Evolutionary conservation across 2,329 filamentous ascomycete species (phyloP), one percentile per base, ranked within the genome.

Genomic region (Thermothelomyces thermophilus): DNA sequence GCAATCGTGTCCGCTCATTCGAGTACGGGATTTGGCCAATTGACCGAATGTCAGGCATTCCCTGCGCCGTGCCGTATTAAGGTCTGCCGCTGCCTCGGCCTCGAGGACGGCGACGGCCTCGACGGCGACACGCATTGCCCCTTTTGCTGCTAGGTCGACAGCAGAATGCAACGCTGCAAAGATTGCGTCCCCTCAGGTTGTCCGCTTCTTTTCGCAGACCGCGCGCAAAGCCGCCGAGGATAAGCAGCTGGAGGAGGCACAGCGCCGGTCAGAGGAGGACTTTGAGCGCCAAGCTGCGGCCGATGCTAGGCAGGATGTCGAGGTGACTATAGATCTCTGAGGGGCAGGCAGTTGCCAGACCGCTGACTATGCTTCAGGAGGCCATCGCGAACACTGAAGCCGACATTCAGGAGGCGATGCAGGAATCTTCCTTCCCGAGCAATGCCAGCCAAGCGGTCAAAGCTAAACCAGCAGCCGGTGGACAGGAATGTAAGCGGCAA

Each of bases 161-260:
- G 26, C 31, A 10, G 33, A 36, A 17, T 41, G 34, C 41, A 53
- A 41, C 37, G 41, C 35, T 30, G 41, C 52, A 35, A 57, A 30
- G 47, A 17, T 44, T 24, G 42, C 31, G 20, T 43, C 56, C 28
- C 26, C 55, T 2, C 46, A 53, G 11, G 51, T 58, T 5, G 55
- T 57, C 13, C 63, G 65, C 20, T 63, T 54, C 55, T 67, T 67
- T 50, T 67, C 65, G 14, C 62, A 66, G 53, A 61, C 60, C 14
- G 39, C 56, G 56, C 39, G 51, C 22, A 52, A 58, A 36, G 52
- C 46, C 51, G 56, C 42, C 14, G 53, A 58, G 42, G 35, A 52
- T 13, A 30, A 33, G 33, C 30, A 51, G 14, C 39, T 45, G 10
- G 43, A 52, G 13, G 35, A 55, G 33, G 41, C 54, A 26, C 31